These are phyloP conservation scores for Lactarius deliciosus DNA, from an alignment of 768 basidiomycete genomes.

Conservation along the genomic window DNA sequence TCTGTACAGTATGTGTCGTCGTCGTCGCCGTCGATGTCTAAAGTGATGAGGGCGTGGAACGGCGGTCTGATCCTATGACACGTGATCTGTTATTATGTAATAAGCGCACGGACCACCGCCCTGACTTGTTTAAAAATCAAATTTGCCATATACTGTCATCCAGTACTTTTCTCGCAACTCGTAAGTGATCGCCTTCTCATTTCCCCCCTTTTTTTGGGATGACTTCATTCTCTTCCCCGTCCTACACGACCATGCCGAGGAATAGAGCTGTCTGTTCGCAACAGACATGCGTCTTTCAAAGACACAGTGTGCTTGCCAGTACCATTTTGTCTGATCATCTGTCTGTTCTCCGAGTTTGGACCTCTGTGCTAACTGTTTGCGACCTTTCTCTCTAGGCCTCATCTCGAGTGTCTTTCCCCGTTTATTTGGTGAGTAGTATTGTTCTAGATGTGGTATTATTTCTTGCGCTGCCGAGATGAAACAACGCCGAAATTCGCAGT, in stretches of 20 bases:
- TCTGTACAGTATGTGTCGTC: neutral
- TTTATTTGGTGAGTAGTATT: slow-evolving; percentile 9
- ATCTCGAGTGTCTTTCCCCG: slow-evolving; percentile 1
- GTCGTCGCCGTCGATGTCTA: slow-evolving; percentile 8
- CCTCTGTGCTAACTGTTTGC: neutral
- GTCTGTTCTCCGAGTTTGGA: neutral
- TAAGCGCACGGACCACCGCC: slow-evolving; percentile 24
- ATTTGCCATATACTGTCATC: neutral
- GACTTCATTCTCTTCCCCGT: slow-evolving; percentile 90
- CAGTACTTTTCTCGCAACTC: neutral
- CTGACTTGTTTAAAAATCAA: neutral
- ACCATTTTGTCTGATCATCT: slow-evolving; percentile 73
- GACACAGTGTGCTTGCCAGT: slow-evolving; percentile 82
- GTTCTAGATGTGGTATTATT: neutral
- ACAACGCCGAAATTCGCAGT: slow-evolving; percentile 77
- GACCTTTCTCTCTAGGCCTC: neutral
- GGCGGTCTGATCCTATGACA: neutral
- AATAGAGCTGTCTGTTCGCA: slow-evolving; percentile 78
- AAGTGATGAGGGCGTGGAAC: slow-evolving; percentile 1
- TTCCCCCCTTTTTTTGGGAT: slow-evolving; percentile 40
- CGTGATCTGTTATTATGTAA: slow-evolving; percentile 17
- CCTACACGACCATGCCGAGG: slow-evolving; percentile 88
- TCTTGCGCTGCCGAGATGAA: slow-evolving; percentile 27
- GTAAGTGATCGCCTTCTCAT: neutral
- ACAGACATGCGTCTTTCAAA: slow-evolving; percentile 61